Evolutionary conservation across 2,329 filamentous ascomycete species (phyloP).

Genomic region (Microsporum canis): DNA sequence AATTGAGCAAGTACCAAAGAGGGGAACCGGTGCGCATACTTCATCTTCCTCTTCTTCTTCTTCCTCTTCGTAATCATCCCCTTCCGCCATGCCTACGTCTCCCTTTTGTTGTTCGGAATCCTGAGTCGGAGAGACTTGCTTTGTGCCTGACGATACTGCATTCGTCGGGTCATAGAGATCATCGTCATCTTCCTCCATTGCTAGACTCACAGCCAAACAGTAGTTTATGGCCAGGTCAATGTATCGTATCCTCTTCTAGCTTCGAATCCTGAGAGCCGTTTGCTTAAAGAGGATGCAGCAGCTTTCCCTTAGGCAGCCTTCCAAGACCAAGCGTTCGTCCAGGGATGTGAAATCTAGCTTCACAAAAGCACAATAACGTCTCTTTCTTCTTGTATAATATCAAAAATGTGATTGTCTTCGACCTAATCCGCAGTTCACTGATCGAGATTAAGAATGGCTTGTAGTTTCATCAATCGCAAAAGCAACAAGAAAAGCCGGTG

Average conservation of each 20-base stretch:
- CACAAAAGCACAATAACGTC: not conserved
- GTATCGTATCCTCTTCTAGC: not conserved
- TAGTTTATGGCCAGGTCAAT: not conserved
- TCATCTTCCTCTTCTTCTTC: conserved; percentile 33
- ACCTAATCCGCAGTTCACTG: too few species aligned
- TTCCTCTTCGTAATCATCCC: conserved; percentile 28
- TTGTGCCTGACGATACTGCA: conserved; percentile 23
- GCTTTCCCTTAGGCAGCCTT: too few species aligned
- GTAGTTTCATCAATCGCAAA: too few species aligned
- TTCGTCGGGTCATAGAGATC: conserved; percentile 37
- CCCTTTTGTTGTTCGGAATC: conserved; percentile 17
- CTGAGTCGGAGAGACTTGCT: conserved; percentile 21
- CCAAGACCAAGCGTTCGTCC: not conserved
- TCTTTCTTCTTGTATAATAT: too few species aligned
- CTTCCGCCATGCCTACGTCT: conserved; percentile 27
- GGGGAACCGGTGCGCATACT: conserved; percentile 19
- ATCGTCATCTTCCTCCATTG: conserved; percentile 39
- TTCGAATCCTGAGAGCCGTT: not conserved
- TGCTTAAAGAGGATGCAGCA: not conserved
- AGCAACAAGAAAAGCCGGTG: too few species aligned
- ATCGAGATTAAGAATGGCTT: too few species aligned
- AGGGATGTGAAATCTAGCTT: not conserved
- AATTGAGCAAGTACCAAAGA: not conserved
- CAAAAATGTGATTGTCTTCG: too few species aligned
- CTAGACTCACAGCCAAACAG: conserved; percentile 3